A percentile compares a stretch with the other conserved stretches of the same genome.
These are phyloP conservation scores for Camelina laxa DNA, from an alignment of 345 rosid species.

Conservation along the genomic window DNA sequence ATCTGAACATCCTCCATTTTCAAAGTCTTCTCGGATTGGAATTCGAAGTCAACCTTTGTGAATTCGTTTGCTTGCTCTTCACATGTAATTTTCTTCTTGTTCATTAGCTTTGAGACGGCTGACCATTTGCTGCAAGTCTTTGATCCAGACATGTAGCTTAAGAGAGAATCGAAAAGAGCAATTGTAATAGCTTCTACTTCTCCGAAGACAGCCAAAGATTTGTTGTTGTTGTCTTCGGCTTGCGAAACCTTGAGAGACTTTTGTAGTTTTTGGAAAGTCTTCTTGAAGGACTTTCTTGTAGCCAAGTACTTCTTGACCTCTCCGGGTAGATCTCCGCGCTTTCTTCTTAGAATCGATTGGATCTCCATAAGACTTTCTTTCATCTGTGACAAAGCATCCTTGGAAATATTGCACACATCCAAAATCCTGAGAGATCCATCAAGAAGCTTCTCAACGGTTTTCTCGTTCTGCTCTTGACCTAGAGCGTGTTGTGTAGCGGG, in stretches of 20 bases:
- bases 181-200: constrained; percentile 39
- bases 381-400: constrained; percentile 47
- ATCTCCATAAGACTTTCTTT: constrained; percentile 42
- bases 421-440: constrained; percentile 47
- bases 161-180: constrained; percentile 36
- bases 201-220: constrained; percentile 30
- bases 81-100: neutral
- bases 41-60: constrained; percentile 28
- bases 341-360: constrained; percentile 35
- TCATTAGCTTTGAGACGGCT: constrained; percentile 30
- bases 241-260: constrained; percentile 7
- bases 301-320: constrained; percentile 36
- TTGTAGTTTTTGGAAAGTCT: constrained; percentile 19
- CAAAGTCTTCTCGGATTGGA: constrained; percentile 24
- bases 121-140: constrained; percentile 17
- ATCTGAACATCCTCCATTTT: constrained; percentile 36
- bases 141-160: constrained; percentile 36
- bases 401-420: constrained; percentile 43
- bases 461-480: constrained; percentile 38
- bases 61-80: constrained; percentile 26
- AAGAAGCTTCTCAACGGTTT: constrained; percentile 40
- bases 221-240: neutral
- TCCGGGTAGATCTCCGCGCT: constrained; percentile 7
- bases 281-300: constrained; percentile 29
- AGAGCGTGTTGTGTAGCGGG: constrained; percentile 39